Evolutionary conservation across 345 rosid genomes (phyloP).

Genomic region (Toxicodendron radicans): DNA sequence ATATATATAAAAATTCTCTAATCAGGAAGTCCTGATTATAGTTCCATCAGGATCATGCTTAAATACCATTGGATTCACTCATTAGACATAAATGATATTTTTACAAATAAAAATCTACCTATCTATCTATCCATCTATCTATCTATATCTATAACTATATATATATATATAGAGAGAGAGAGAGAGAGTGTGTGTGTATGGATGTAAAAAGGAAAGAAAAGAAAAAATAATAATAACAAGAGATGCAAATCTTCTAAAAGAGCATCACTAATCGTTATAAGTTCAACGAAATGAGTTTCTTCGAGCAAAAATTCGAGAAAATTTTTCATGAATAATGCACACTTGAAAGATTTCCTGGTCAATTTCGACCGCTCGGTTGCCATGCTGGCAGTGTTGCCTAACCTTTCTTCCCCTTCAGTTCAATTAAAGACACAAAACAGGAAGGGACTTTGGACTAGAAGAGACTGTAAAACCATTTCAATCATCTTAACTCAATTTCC

Average conservation of each 20-base stretch:
- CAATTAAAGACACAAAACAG: background rate
- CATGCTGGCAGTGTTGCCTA: background rate
- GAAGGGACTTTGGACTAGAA: background rate
- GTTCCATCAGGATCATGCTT: too few relatives aligned
- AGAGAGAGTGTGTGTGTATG: too few relatives aligned
- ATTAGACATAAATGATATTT: too few relatives aligned
- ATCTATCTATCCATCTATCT: too few relatives aligned
- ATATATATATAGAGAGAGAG: too few relatives aligned
- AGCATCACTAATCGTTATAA: background rate
- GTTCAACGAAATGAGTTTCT: too few relatives aligned
- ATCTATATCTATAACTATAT: too few relatives aligned
- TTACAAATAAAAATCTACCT: too few relatives aligned
- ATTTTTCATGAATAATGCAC: background rate
- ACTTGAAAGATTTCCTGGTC: background rate
- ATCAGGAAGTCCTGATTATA: too few relatives aligned
- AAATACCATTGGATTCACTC: too few relatives aligned
- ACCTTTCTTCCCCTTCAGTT: background rate
- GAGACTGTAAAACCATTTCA: background rate
- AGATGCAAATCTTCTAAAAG: background rate
- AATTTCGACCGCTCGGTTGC: background rate
- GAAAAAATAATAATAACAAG: background rate
- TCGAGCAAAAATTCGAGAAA: background rate
- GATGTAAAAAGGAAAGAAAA: too few relatives aligned
- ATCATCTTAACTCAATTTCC: background rate
- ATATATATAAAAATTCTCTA: too few relatives aligned